Evolutionary conservation across 164 flowering plant species (phyloP).

Genomic region (Piper longum): DNA sequence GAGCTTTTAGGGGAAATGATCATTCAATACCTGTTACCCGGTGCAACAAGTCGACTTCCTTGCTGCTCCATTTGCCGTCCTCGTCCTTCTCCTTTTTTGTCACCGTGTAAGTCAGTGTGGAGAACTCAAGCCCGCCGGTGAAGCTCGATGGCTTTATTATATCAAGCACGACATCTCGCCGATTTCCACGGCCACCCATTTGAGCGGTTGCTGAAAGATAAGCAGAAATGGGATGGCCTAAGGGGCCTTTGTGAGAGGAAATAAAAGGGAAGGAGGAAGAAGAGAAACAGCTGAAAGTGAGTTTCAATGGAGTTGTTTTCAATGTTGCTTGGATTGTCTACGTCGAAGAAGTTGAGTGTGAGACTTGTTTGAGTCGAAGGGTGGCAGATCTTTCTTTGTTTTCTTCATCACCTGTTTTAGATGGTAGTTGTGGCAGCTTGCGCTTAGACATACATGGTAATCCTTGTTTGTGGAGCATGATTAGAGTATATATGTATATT

Average conservation of each 20-base stretch:
- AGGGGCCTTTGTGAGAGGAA: conserved; percentile 4
- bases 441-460: background rate
- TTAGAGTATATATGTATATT: background rate
- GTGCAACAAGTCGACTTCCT: conserved; percentile 46
- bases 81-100: conserved; percentile 23
- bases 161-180: conserved; percentile 30
- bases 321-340: conserved; percentile 16
- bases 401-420: conserved; percentile 1
- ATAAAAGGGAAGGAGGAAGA: conserved; percentile 5
- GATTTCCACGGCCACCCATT: conserved; percentile 13
- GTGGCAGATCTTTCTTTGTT: background rate
- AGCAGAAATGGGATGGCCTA: conserved; percentile 7
- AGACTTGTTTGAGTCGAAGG: conserved; percentile 19
- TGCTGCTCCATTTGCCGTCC: conserved; percentile 34
- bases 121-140: conserved; percentile 49
- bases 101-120: conserved; percentile 42
- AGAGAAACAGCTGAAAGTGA: conserved; percentile 11
- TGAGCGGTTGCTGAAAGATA: background rate
- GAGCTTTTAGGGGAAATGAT: no score
- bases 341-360: conserved; percentile 27
- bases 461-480: background rate
- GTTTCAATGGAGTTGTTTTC: conserved; percentile 22
- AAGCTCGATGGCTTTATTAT: conserved; percentile 28
- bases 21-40: conserved; percentile 22
- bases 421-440: background rate